Percentiles rank a stretch among this genome's conserved stretches.
These are phyloP conservation scores for Cercospora citrullina DNA, from an alignment of 2,329 filamentous ascomycete species.

Conservation along the genomic window DNA sequence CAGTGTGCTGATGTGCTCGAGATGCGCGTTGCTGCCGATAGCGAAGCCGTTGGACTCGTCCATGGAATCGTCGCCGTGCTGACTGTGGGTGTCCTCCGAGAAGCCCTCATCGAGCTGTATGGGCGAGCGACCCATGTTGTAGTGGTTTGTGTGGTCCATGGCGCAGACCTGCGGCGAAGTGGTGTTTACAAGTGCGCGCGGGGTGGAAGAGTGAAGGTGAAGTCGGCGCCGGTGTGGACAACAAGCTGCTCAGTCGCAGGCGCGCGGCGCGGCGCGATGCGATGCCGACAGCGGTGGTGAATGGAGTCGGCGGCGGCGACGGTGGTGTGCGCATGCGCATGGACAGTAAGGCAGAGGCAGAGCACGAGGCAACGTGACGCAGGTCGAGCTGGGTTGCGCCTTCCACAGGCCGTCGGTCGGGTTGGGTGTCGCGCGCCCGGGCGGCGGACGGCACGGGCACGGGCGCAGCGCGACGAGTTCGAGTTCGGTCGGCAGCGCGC, in stretches of 20 bases:
- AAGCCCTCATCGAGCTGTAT: constrained; percentile 68
- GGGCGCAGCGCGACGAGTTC: background rate
- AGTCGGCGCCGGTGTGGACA: background rate
- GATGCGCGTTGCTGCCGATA: constrained; percentile 28
- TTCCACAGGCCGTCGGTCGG: background rate
- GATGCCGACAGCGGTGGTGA: background rate
- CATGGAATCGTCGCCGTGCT: constrained; percentile 43
- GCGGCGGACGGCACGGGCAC: background rate
- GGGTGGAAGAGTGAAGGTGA: background rate
- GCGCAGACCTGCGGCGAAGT: background rate
- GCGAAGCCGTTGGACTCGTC: background rate
- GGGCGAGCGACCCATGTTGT: constrained; percentile 9
- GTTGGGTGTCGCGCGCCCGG: background rate
- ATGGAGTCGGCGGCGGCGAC: background rate
- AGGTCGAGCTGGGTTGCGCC: background rate
- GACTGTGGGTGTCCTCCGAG: constrained; percentile 66
- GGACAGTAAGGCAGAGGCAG: background rate
- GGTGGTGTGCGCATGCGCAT: background rate
- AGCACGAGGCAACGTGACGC: background rate
- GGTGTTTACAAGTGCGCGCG: background rate
- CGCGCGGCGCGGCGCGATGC: background rate
- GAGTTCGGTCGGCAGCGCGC: background rate
- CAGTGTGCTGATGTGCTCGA: constrained; percentile 4
- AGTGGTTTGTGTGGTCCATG: constrained; percentile 5
- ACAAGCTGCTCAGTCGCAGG: background rate